Evolutionary conservation across 139 green algal species (phyloP).

Genomic region (Tetradesmus lagerheimii): DNA sequence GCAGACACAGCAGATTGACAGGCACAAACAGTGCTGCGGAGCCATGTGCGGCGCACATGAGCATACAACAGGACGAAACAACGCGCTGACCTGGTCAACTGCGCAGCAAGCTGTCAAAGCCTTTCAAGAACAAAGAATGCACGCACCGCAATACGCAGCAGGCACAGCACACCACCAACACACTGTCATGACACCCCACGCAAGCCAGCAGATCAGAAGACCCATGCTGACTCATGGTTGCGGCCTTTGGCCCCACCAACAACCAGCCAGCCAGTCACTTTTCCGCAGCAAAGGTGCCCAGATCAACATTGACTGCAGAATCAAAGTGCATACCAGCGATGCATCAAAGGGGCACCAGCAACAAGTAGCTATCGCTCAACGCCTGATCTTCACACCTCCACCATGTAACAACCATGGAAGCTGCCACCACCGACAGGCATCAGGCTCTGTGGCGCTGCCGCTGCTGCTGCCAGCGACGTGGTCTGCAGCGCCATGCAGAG

Average conservation of each 20-base stretch:
- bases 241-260: background rate
- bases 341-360: background rate
- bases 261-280: background rate
- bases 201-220: background rate
- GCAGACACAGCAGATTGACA: background rate
- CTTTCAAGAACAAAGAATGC: background rate
- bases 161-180: background rate
- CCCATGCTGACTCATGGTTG: background rate
- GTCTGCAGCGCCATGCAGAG: conserved; percentile 28
- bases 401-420: background rate
- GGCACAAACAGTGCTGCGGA: background rate
- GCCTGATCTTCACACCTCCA: background rate
- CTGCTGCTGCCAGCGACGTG: background rate
- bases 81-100: background rate
- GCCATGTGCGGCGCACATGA: background rate
- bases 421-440: background rate
- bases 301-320: background rate
- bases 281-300: background rate
- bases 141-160: background rate
- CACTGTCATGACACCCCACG: background rate
- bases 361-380: background rate
- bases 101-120: background rate
- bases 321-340: too few relatives aligned
- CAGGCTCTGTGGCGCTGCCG: background rate
- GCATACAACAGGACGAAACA: background rate